Percentiles rank a stretch among this genome's conserved stretches.
Conservation (phyloP, 805 yeast genomes). For the Pichia rugopelliculosa region DNA sequence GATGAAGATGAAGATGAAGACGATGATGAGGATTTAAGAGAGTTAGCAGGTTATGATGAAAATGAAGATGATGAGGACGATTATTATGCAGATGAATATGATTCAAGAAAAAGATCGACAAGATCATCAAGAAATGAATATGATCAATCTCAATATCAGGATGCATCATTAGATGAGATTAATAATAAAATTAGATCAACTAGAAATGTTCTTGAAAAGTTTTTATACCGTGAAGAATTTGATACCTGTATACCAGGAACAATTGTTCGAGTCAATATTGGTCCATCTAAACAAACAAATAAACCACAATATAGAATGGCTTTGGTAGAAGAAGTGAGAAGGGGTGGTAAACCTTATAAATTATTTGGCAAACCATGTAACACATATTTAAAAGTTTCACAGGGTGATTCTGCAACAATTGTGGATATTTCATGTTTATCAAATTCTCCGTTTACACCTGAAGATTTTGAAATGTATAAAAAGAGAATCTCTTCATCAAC, state of each 20-base stretch:
- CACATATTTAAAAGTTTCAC: slow-evolving; percentile 63
- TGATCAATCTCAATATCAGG: slow-evolving; percentile 30
- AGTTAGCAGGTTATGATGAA: slow-evolving; percentile 27
- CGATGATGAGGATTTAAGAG: slow-evolving; percentile 38
- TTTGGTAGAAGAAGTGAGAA: slow-evolving; percentile 54
- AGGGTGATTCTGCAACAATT: slow-evolving; percentile 65
- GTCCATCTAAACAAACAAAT: slow-evolving; percentile 54
- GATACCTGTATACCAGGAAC: slow-evolving; percentile 62
- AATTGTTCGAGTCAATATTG: slow-evolving; percentile 78
- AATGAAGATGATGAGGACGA: slow-evolving; percentile 26
- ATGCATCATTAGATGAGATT: slow-evolving; percentile 54
- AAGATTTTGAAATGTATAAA: slow-evolving; percentile 68
- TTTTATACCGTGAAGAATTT: slow-evolving; percentile 77
- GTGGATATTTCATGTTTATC: slow-evolving; percentile 76
- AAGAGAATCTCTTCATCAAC: slow-evolving; percentile 53
- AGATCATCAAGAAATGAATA: slow-evolving; percentile 30
- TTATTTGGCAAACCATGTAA: slow-evolving; percentile 39
- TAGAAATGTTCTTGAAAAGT: slow-evolving; percentile 65
- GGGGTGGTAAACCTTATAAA: slow-evolving; percentile 34
- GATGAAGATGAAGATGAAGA: slow-evolving; percentile 29
- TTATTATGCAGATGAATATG: slow-evolving; percentile 21
- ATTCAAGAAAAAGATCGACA: slow-evolving; percentile 25
- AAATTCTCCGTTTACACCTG: slow-evolving; percentile 62
- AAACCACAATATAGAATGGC: slow-evolving; percentile 75
- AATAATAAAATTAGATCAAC: slow-evolving; percentile 66